These are phyloP conservation scores for Dalbergia cultrata DNA, from an alignment of 306 rosid genomes.

Conservation along the genomic window DNA sequence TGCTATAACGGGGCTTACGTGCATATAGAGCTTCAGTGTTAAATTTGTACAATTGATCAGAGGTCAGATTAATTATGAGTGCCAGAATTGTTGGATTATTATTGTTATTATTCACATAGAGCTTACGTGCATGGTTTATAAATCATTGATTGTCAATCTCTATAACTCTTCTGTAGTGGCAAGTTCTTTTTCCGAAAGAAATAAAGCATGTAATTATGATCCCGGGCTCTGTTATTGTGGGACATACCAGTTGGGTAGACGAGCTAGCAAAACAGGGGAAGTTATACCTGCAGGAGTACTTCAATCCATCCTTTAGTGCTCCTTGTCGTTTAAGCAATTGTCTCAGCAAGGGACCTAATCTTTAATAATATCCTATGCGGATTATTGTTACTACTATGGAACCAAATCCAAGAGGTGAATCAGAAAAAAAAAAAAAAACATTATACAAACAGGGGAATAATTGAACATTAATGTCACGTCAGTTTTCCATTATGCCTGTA, in stretches of 20 bases:
- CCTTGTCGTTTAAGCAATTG: too few relatives aligned
- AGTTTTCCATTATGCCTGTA: not conserved
- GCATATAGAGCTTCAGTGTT: not conserved
- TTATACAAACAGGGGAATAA: not conserved
- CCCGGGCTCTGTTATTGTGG: too few relatives aligned
- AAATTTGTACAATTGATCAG: not conserved
- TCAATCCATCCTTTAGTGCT: too few relatives aligned
- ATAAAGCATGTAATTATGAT: not conserved
- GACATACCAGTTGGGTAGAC: too few relatives aligned
- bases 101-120: not conserved
- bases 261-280: too few relatives aligned
- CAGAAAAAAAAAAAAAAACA: too few relatives aligned
- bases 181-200: not conserved
- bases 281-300: too few relatives aligned
- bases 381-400: constrained; percentile 8
- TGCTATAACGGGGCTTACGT: too few relatives aligned
- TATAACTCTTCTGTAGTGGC: not conserved
- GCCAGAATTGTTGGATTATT: not conserved
- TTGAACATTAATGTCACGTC: not conserved
- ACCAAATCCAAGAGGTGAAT: constrained; percentile 37
- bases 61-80: too few relatives aligned
- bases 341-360: not conserved
- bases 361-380: constrained; percentile 1
- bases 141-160: not conserved
- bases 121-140: not conserved